Evolutionary conservation across 2,329 filamentous ascomycete species (phyloP).

Genomic region (Colletotrichum gigasporum): DNA sequence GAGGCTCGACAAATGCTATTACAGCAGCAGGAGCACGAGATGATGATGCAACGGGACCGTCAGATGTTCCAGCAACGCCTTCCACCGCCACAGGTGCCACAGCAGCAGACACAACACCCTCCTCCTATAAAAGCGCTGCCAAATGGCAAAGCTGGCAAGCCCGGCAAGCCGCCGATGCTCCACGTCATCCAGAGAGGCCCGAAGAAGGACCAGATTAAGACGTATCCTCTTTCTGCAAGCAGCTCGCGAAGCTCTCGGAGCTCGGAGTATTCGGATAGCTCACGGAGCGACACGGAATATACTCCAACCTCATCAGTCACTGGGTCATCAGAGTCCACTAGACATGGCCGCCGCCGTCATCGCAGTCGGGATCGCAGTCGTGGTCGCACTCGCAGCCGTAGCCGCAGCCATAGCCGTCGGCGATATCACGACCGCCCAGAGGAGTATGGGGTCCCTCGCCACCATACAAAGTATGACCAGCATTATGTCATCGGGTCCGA

Average conservation of each 20-base stretch:
- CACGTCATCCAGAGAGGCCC: conserved; percentile 17
- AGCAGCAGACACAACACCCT: neutral
- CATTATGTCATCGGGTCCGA: conserved; percentile 11
- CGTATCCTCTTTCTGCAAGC: conserved; percentile 8
- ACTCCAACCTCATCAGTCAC: conserved; percentile 35
- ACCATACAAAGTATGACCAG: conserved; percentile 15
- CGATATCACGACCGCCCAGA: conserved; percentile 29
- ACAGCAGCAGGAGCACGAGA: conserved; percentile 1
- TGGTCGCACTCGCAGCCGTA: conserved; percentile 2
- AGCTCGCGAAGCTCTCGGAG: conserved; percentile 33
- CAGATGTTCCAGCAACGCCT: conserved; percentile 1
- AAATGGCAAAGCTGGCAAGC: neutral
- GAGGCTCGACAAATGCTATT: neutral
- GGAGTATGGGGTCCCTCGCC: conserved; percentile 29
- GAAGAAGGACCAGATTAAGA: conserved; percentile 16
- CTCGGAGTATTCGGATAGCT: conserved; percentile 3
- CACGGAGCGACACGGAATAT: conserved; percentile 5
- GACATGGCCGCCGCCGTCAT: conserved; percentile 4
- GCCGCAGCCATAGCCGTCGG: conserved; percentile 21
- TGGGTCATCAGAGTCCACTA: conserved; percentile 23
- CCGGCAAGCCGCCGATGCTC: neutral
- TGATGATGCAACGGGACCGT: neutral
- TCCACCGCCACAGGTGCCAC: neutral
- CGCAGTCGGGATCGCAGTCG: conserved; percentile 1
- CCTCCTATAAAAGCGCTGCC: neutral